Conservation (phyloP, 345 rosid genomes). For the Iberis pinnata region DNA sequence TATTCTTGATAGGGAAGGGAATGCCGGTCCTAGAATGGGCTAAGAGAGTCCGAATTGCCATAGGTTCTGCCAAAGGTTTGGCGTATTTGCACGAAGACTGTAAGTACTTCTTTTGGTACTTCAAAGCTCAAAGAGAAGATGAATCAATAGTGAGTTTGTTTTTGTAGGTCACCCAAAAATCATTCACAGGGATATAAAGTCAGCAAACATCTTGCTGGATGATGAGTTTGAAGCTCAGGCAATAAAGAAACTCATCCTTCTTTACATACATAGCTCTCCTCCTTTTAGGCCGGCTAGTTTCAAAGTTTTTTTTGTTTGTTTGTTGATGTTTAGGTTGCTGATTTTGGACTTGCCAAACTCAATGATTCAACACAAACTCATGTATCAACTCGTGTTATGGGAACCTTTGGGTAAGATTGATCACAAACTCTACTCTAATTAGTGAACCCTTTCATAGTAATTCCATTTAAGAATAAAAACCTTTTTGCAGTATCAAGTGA, state of each 20-base stretch:
- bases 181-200: constrained; percentile 91
- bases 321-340: constrained; percentile 63
- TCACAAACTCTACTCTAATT: not conserved
- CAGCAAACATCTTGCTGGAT: constrained; percentile 80
- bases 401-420: constrained; percentile 82
- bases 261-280: no score
- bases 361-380: constrained; percentile 74
- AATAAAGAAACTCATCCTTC: constrained; percentile 12
- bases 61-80: constrained; percentile 95
- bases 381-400: constrained; percentile 99
- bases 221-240: constrained; percentile 84
- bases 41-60: constrained; percentile 72
- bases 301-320: no score
- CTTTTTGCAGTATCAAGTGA: not conserved
- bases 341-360: constrained; percentile 94
- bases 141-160: constrained; percentile 6
- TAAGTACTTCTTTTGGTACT: constrained; percentile 33
- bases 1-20: constrained; percentile 38
- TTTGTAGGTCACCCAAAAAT: constrained; percentile 81
- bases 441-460: not conserved
- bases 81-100: constrained; percentile 98
- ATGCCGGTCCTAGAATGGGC: constrained; percentile 69
- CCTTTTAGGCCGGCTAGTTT: no score
- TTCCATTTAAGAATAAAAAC: not conserved
- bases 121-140: not conserved